Evolutionary conservation across 495 filamentous ascomycete species (phyloP).

Genomic region (Tetracladium setigerum): DNA sequence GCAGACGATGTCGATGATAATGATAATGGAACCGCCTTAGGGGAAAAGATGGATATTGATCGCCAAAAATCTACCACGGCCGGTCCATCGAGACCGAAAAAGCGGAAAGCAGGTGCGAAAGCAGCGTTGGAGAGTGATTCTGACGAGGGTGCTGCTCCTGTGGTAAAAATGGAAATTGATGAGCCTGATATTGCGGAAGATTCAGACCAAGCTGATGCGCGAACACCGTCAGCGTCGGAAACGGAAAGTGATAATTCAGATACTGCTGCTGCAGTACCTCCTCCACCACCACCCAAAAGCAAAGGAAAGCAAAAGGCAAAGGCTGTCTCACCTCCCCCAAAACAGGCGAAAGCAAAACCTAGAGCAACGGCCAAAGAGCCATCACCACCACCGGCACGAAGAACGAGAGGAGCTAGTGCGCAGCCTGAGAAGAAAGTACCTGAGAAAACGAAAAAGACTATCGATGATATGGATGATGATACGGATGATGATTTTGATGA

Average conservation of each 20-base stretch:
- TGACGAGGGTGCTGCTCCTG: conserved; percentile 34
- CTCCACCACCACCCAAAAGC: conserved; percentile 15
- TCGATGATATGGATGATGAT: neutral
- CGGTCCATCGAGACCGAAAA: conserved; percentile 30
- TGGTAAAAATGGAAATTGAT: conserved; percentile 54
- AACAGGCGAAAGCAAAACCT: too few relatives aligned
- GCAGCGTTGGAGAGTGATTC: conserved; percentile 33
- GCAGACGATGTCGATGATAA: conserved; percentile 15
- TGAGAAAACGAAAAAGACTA: conserved; percentile 5
- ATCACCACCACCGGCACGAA: conserved; percentile 19
- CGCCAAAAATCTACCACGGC: conserved; percentile 14
- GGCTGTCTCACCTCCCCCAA: neutral
- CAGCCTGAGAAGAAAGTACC: neutral
- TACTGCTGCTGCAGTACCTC: conserved; percentile 35
- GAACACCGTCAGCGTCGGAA: conserved; percentile 32
- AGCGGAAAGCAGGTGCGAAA: conserved; percentile 40
- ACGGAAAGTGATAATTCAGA: conserved; percentile 34
- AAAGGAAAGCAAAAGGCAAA: conserved; percentile 10
- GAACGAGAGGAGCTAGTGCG: conserved; percentile 6
- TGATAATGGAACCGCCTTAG: conserved; percentile 1
- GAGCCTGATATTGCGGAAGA: conserved; percentile 19
- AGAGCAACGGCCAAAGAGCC: conserved; percentile 9
- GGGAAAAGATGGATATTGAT: conserved; percentile 11
- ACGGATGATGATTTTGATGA: neutral
- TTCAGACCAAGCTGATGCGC: conserved; percentile 27